Evolutionary conservation across 2,329 filamentous ascomycete species (phyloP).

Genomic region (Trichoderma aggressivum): DNA sequence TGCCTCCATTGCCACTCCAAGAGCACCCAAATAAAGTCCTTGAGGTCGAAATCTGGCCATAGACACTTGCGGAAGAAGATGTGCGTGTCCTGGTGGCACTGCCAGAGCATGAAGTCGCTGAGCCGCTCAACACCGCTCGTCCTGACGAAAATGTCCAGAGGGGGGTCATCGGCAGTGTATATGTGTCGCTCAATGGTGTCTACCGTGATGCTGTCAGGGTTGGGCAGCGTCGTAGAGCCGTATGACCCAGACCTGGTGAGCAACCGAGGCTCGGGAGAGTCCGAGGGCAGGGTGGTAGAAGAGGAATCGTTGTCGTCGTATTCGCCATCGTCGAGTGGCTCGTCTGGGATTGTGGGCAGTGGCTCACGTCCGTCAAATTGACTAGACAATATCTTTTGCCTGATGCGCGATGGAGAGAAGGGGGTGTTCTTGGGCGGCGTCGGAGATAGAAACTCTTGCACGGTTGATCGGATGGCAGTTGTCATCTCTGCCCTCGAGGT

Average conservation of each 20-base stretch:
- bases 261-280: conserved; percentile 45
- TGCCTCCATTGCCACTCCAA: conserved; percentile 80
- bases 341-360: conserved; percentile 48
- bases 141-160: conserved; percentile 83
- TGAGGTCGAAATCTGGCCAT: conserved; percentile 95
- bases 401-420: conserved; percentile 85
- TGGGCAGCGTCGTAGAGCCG: conserved; percentile 48
- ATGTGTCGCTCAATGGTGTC: conserved; percentile 81
- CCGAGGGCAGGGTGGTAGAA: conserved; percentile 56
- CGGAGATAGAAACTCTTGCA: conserved; percentile 78
- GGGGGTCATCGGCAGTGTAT: conserved; percentile 81
- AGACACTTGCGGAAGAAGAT: conserved; percentile 88
- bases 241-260: conserved; percentile 33
- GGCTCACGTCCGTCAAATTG: conserved; percentile 50
- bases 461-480: conserved; percentile 79
- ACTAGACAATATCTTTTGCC: conserved; percentile 75
- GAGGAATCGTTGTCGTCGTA: conserved; percentile 50
- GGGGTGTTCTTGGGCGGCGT: conserved; percentile 62
- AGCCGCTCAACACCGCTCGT: conserved; percentile 90
- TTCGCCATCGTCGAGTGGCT: conserved; percentile 45
- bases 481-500: conserved; percentile 96
- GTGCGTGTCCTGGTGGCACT: conserved; percentile 88
- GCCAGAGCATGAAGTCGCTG: conserved; percentile 99
- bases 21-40: conserved; percentile 87
- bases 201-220: conserved; percentile 82